Base-by-base conservation (phyloP, 352 stramenopile species). In the Globisporangium okanoganense region DNA sequence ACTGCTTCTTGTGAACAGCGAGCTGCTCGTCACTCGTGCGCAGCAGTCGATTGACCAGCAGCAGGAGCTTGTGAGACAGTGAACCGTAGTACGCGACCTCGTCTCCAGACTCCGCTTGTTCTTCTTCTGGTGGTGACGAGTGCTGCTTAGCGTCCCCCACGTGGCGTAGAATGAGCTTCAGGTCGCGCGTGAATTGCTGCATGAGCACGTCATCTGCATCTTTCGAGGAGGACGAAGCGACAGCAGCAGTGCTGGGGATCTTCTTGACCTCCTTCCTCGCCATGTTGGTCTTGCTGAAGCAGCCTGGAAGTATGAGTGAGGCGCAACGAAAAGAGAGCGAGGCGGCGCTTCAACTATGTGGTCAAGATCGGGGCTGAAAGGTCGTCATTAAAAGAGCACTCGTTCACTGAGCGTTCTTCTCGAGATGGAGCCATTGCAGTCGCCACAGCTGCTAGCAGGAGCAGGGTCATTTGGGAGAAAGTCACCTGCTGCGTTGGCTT, bases 121-220 rank as follows among this genome's bases (percentile, higher is more conserved):
- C n/a, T 52, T n/a, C 0, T 25, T 65, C 3, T 62, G 36, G 38
- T 41, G 52, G 16, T 25, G 59, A 59, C 10, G 38, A 31, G 9
- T 40, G 14, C 29, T 54, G 27, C 38, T 70, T 74, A 38, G 70
- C 73, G 14, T 87, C 76, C 14, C 68, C 69, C 22, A 69, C 64
- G 6, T 75, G 64, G 20, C 75, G 69, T 48, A 87, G 36, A 5
- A 85, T 31, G 0, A 65, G 56, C 9, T 59, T 33, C 48, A 90
- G 70, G 36, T 90, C 77, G 35, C 81, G 78, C 38, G 67, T 64
- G 62, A 87, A 84, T 27, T 87, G 78, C 13, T 83, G 70, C 47
- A 73, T 54, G 5, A 90, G 61, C 27, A 74, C 70, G 44, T 75
- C 55, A 2, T 52, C 40, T 3, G 60, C 58, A 29, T 75, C 65